These are phyloP conservation scores for Alternaria conjuncta DNA, from an alignment of 2,329 filamentous ascomycete genomes.

Conservation along the genomic window DNA sequence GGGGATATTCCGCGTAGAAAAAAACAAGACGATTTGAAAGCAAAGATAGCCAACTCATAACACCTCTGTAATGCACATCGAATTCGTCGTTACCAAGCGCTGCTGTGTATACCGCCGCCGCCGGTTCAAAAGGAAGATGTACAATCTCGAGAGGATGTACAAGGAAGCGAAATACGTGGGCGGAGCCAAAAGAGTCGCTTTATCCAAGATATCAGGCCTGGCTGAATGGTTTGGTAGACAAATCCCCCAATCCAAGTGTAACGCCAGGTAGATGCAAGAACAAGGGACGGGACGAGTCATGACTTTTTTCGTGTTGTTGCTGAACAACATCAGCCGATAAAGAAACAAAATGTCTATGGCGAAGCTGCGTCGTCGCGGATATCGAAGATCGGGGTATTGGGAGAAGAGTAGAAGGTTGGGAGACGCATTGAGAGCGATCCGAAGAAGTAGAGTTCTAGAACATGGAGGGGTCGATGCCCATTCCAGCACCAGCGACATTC, in stretches of 20 bases:
- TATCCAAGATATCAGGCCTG: conserved; percentile 29
- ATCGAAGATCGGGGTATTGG: conserved; percentile 33
- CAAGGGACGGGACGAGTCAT: conserved; percentile 23
- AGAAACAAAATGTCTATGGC: conserved; percentile 22
- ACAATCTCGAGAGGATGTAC: conserved; percentile 31
- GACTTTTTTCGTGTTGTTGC: conserved; percentile 30
- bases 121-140: conserved; percentile 36
- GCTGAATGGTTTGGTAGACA: conserved; percentile 16
- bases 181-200: conserved; percentile 16
- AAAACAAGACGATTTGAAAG: conserved; percentile 8
- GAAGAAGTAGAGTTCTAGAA: conserved; percentile 32
- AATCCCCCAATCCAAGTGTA: conserved; percentile 21
- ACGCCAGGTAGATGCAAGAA: conserved; percentile 34
- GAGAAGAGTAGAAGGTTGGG: conserved; percentile 17
- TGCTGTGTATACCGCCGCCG: background rate
- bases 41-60: conserved; percentile 26
- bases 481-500: conserved; percentile 60
- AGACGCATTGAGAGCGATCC: conserved; percentile 9
- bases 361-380: conserved; percentile 28
- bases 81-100: conserved; percentile 39
- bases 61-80: conserved; percentile 46
- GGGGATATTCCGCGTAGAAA: conserved; percentile 30
- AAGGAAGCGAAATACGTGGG: conserved; percentile 27
- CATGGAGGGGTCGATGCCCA: conserved; percentile 64
- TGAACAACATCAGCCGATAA: conserved; percentile 1